Percentiles rank a stretch among this genome's conserved stretches.
Conservation (phyloP, 148 eudicot genomes). For the Linanthus parryae region DNA sequence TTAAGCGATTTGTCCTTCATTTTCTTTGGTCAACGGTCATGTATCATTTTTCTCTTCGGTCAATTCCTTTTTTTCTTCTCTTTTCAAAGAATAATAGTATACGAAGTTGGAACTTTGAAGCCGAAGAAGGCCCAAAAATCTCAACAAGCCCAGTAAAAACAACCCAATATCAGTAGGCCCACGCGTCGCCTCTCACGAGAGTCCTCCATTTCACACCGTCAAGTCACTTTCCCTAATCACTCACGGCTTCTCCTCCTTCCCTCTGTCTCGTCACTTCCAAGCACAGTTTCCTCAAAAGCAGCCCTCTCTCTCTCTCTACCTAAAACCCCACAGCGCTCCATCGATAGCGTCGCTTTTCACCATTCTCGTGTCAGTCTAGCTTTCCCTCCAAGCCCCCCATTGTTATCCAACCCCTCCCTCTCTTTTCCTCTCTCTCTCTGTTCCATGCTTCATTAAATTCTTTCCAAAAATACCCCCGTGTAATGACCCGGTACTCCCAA, state of each 20-base stretch:
- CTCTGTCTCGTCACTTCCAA: background rate
- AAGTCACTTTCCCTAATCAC: background rate
- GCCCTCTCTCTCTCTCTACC: constrained; percentile 1
- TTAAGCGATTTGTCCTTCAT: too few relatives aligned
- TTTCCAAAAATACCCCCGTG: background rate
- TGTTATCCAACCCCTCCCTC: background rate
- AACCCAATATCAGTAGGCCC: too few relatives aligned
- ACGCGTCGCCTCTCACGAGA: background rate
- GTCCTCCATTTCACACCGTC: background rate
- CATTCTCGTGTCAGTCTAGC: constrained; percentile 7
- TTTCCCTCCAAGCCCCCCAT: too few relatives aligned
- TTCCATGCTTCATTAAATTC: background rate
- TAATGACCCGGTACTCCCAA: background rate
- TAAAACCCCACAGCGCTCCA: constrained; percentile 9
- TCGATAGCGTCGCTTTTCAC: constrained; percentile 17
- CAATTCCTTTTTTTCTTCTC: too few relatives aligned
- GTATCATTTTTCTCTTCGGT: too few relatives aligned
- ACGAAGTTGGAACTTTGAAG: too few relatives aligned
- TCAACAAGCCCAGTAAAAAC: too few relatives aligned
- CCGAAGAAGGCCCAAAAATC: too few relatives aligned
- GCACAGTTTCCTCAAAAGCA: constrained; percentile 7
- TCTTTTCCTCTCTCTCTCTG: constrained; percentile 5
- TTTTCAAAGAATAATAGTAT: too few relatives aligned
- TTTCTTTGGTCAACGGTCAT: too few relatives aligned
- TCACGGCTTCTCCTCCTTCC: background rate